Evolutionary conservation across 208 protist species (phyloP).

Genomic region (Herpetomonas tarakana): DNA sequence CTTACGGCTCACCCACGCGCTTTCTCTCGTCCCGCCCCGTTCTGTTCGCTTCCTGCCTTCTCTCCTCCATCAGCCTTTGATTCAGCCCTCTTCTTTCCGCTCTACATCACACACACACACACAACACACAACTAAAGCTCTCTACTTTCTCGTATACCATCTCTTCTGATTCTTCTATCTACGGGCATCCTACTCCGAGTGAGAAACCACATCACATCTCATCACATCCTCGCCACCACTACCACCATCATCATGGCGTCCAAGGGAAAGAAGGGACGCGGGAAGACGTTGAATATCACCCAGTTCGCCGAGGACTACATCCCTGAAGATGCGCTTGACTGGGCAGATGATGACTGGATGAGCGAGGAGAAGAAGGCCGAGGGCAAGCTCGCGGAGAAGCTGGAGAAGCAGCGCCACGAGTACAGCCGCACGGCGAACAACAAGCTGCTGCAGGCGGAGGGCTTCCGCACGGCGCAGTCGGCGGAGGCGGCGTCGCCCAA

Average conservation of each 20-base stretch:
- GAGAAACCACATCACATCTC: too few relatives aligned
- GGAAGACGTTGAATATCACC: slow-evolving; percentile 76
- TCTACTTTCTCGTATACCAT: too few relatives aligned
- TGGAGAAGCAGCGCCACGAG: slow-evolving; percentile 40
- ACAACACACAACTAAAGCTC: too few relatives aligned
- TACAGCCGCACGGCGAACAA: slow-evolving; percentile 74
- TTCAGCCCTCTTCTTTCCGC: too few relatives aligned
- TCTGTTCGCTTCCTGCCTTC: too few relatives aligned
- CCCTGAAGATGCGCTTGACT: slow-evolving; percentile 73
- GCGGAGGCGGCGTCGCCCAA: slow-evolving; percentile 13
- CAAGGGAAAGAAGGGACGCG: slow-evolving; percentile 68
- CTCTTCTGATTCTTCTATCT: too few relatives aligned
- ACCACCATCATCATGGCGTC: slow-evolving; percentile 45
- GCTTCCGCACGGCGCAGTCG: slow-evolving; percentile 49
- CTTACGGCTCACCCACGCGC: too few relatives aligned
- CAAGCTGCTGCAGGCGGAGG: slow-evolving; percentile 40
- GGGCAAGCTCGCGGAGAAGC: slow-evolving; percentile 50
- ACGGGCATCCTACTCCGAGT: too few relatives aligned
- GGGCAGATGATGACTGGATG: slow-evolving; percentile 63
- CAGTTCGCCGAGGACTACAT: slow-evolving; percentile 82
- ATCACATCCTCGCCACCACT: too few relatives aligned
- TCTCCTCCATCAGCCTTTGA: too few relatives aligned
- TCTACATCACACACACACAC: too few relatives aligned
- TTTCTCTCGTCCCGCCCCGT: too few relatives aligned
- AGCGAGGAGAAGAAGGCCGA: slow-evolving; percentile 48